phyloP scores from a whole-genome alignment of 2,329 filamentous ascomycete species.

The Fusarium mexicanum region DNA sequence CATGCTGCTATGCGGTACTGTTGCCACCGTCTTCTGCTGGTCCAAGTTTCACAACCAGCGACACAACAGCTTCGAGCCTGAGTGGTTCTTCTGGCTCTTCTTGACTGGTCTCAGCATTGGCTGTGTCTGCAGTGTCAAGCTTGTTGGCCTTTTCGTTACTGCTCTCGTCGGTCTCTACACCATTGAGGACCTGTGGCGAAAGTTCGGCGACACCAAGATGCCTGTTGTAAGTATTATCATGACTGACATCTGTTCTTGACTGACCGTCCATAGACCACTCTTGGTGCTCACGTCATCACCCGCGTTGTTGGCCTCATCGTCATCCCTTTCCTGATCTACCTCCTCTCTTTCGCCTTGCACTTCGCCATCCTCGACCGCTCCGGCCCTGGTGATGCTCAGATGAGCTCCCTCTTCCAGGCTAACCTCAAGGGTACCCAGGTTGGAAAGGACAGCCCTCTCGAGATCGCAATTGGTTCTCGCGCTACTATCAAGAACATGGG shows the following conservation, averaged over 20 bases:
- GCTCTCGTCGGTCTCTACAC: constrained; percentile 96
- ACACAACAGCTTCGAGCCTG: constrained; percentile 83
- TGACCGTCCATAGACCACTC: constrained; percentile 57
- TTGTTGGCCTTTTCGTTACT: constrained; percentile 95
- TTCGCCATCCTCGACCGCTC: constrained; percentile 93
- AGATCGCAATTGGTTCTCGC: constrained; percentile 88
- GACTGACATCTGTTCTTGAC: not conserved
- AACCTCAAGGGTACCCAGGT: constrained; percentile 95
- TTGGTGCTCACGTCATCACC: constrained; percentile 81
- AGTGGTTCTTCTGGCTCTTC: constrained; percentile 96
- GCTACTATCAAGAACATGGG: constrained; percentile 99
- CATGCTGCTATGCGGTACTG: constrained; percentile 99
- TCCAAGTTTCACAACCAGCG: constrained; percentile 93
- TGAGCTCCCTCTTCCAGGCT: constrained; percentile 99
- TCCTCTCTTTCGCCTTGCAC: constrained; percentile 94
- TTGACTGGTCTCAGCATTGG: constrained; percentile 95
- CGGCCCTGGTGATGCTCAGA: constrained; percentile 97
- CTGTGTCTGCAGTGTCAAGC: constrained; percentile 98
- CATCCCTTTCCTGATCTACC: constrained; percentile 89
- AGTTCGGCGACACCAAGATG: constrained; percentile 95
- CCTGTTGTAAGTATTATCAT: constrained; percentile 69
- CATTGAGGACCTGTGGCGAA: constrained; percentile 95
- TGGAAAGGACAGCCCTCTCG: constrained; percentile 91
- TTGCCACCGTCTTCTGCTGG: constrained; percentile 97
- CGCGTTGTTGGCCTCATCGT: constrained; percentile 89